A percentile compares a stretch with the other conserved stretches of the same genome.
These are phyloP conservation scores for Erigeron canadensis DNA, from an alignment of 129 eudicot species.

Conservation along the genomic window DNA sequence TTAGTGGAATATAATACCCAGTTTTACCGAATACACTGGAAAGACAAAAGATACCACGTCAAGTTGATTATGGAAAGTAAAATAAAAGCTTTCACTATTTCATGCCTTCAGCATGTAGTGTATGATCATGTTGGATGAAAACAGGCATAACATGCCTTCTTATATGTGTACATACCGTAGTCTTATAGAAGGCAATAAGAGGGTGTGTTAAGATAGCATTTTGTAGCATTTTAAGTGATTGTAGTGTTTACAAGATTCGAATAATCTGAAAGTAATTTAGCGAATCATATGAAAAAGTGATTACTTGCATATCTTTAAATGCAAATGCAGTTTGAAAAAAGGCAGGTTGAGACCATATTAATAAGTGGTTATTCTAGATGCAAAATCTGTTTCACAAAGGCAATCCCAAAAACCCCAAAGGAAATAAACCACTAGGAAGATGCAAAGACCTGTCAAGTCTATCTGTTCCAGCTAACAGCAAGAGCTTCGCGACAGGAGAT, in stretches of 20 bases:
- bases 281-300: too few species aligned
- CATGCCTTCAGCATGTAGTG: not conserved
- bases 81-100: not conserved
- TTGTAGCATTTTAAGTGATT: not conserved
- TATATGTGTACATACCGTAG: not conserved
- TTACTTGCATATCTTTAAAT: too few species aligned
- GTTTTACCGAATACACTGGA: not conserved
- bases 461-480: slow-evolving; percentile 95
- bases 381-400: too few species aligned
- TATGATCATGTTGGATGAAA: not conserved
- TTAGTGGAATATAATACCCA: not conserved
- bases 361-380: too few species aligned
- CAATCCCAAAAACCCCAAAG: not conserved
- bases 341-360: too few species aligned
- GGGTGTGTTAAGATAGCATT: not conserved
- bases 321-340: too few species aligned
- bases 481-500: slow-evolving; percentile 79
- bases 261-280: too few species aligned
- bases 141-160: not conserved
- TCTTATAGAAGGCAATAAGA: not conserved
- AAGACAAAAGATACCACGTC: not conserved
- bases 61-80: not conserved
- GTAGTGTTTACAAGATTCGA: too few species aligned
- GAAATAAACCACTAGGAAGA: not conserved
- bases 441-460: slow-evolving; percentile 82